Evolutionary conservation across 129 eudicot genomes (phyloP).

Genomic region (Smallanthus sonchifolius): DNA sequence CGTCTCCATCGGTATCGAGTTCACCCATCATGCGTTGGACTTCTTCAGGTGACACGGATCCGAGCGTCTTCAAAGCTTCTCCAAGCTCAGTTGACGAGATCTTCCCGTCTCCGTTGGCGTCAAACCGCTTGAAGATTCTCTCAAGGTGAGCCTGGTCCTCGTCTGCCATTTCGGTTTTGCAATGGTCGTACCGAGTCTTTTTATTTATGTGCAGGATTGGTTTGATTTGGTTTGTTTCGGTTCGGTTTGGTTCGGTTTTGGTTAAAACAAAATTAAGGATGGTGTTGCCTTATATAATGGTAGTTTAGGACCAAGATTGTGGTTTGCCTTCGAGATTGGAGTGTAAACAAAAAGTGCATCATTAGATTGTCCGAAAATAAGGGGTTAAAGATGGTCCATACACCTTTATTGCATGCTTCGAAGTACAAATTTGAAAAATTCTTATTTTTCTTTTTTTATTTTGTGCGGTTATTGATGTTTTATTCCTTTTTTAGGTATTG

Average conservation of each 20-base stretch:
- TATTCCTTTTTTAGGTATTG: too few relatives aligned
- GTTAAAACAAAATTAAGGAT: neutral
- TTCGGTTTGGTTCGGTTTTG: neutral
- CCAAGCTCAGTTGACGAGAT: constrained; percentile 86
- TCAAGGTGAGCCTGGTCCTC: constrained; percentile 61
- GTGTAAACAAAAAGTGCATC: constrained; percentile 14
- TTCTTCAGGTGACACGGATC: constrained; percentile 63
- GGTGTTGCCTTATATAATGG: constrained; percentile 32
- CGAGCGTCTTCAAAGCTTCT: constrained; percentile 67
- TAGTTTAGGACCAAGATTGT: neutral
- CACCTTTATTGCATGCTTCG: neutral
- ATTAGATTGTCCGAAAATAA: constrained; percentile 12
- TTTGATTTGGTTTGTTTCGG: neutral
- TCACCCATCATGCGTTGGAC: constrained; percentile 71
- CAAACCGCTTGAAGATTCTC: constrained; percentile 78
- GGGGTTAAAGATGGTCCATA: constrained; percentile 22
- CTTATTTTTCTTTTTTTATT: too few relatives aligned
- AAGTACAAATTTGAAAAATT: too few relatives aligned
- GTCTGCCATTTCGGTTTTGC: constrained; percentile 42
- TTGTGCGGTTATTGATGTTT: too few relatives aligned
- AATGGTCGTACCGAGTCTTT: neutral
- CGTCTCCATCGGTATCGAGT: constrained; percentile 78
- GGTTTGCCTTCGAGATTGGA: constrained; percentile 40
- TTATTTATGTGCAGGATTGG: neutral
- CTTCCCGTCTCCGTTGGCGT: constrained; percentile 73